A percentile compares a stretch with the other conserved stretches of the same genome.
These are phyloP conservation scores for Talaromyces funiculosus DNA, from an alignment of 2,329 filamentous ascomycete genomes.

Conservation along the genomic window DNA sequence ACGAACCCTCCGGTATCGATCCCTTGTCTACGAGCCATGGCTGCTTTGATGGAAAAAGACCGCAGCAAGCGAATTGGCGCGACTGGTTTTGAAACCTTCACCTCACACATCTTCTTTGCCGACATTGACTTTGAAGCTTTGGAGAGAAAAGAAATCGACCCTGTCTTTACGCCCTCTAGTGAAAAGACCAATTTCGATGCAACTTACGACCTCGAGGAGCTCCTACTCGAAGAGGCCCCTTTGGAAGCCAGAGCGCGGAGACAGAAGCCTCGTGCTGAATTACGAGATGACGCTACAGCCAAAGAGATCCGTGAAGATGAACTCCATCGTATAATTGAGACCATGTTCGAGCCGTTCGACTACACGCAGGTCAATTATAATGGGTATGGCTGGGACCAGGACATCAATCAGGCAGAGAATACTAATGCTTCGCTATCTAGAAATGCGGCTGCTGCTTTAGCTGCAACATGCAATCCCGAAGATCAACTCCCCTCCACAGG, in stretches of 20 bases:
- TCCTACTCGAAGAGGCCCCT: slow-evolving; percentile 89
- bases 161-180: slow-evolving; percentile 85
- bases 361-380: slow-evolving; percentile 77
- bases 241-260: slow-evolving; percentile 85
- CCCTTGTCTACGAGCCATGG: slow-evolving; percentile 82
- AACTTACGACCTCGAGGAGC: slow-evolving; percentile 92
- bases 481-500: slow-evolving; percentile 27
- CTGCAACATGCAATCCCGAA: slow-evolving; percentile 36
- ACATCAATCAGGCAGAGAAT: neutral
- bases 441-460: slow-evolving; percentile 37
- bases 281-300: slow-evolving; percentile 90
- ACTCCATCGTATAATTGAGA: slow-evolving; percentile 88
- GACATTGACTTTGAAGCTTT: slow-evolving; percentile 76
- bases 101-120: slow-evolving; percentile 82
- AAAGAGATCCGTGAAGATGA: slow-evolving; percentile 94
- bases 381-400: slow-evolving; percentile 6
- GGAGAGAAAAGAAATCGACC: slow-evolving; percentile 80
- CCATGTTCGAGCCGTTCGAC: slow-evolving; percentile 89
- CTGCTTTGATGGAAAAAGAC: slow-evolving; percentile 74
- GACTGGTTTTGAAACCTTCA: slow-evolving; percentile 75
- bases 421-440: slow-evolving; percentile 16
- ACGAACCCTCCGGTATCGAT: slow-evolving; percentile 87
- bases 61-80: slow-evolving; percentile 76
- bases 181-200: slow-evolving; percentile 99
- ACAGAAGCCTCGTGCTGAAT: slow-evolving; percentile 84